A percentile compares a stretch with the other conserved stretches of the same genome.
phyloP scores from a whole-genome alignment of 345 rosid species.

The Corymbia maculata region DNA sequence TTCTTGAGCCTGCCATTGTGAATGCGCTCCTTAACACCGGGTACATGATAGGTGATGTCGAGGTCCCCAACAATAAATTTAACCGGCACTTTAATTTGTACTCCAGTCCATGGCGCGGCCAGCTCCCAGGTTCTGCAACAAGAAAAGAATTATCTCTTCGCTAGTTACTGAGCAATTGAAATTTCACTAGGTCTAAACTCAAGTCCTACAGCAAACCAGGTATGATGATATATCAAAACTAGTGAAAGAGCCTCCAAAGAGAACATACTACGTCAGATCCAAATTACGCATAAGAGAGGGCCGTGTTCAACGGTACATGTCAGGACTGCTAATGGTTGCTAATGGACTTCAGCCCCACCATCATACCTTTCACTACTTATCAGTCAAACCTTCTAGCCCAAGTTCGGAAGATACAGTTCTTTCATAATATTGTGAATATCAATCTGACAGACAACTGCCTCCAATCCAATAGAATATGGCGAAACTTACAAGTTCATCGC shows the following conservation, averaged over 20 bases:
- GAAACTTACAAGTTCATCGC: constrained; percentile 55
- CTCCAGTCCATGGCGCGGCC: constrained; percentile 51
- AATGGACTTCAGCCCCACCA: not conserved
- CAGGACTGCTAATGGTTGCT: not conserved
- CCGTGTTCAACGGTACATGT: not conserved
- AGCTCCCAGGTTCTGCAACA: constrained; percentile 78
- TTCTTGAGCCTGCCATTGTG: constrained; percentile 46
- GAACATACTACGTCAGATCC: not conserved
- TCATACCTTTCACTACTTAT: not conserved
- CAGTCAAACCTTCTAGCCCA: not conserved
- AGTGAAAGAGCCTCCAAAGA: not conserved
- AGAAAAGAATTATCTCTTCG: not conserved
- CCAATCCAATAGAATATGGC: not conserved
- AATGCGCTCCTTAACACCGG: constrained; percentile 51
- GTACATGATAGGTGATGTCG: constrained; percentile 46
- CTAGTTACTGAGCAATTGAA: not conserved
- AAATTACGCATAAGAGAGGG: not conserved
- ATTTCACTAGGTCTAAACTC: not conserved
- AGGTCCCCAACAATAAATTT: constrained; percentile 78
- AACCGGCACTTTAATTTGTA: constrained; percentile 60
- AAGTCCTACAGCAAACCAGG: not conserved
- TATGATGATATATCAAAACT: not conserved
- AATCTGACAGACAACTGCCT: not conserved
- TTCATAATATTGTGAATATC: not conserved
- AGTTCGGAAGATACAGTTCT: not conserved